A percentile compares a stretch with the other conserved stretches of the same genome.
Conservation (phyloP, 768 basidiomycete genomes). For the Calocybe indica region DNA sequence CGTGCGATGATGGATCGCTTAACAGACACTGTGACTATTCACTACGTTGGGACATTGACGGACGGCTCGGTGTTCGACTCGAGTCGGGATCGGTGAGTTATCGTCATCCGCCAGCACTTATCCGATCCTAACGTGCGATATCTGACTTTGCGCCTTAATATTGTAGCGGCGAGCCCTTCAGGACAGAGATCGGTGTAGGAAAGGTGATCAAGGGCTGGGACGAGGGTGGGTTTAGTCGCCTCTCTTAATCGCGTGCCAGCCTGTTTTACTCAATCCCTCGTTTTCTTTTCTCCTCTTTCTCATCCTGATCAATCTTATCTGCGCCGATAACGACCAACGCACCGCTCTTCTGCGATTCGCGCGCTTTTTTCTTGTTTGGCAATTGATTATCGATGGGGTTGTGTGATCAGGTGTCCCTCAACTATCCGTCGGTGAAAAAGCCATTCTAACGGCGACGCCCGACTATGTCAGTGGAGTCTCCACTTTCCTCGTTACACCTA, state of each 20-base stretch:
- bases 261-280: conserved; percentile 2
- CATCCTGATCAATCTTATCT: no score
- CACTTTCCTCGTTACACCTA: conserved; percentile 1
- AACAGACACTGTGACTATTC: conserved; percentile 65
- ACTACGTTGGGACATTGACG: conserved; percentile 70
- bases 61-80: conserved; percentile 72
- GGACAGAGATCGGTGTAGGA: conserved; percentile 69
- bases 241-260: neutral
- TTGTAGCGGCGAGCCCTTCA: conserved; percentile 51
- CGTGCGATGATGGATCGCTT: neutral
- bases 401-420: conserved; percentile 59
- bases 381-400: conserved; percentile 5
- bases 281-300: no score
- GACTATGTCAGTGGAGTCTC: conserved; percentile 59
- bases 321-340: no score
- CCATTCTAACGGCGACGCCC: conserved; percentile 56
- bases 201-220: conserved; percentile 91
- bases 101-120: neutral
- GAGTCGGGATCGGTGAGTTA: conserved; percentile 62
- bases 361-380: no score
- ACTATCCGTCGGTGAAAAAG: conserved; percentile 74
- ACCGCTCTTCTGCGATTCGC: no score
- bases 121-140: conserved; percentile 4
- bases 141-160: conserved; percentile 3
- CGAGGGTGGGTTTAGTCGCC: conserved; percentile 45